phyloP scores from a whole-genome alignment of 768 basidiomycete genomes.

The Suillus bovinus region DNA sequence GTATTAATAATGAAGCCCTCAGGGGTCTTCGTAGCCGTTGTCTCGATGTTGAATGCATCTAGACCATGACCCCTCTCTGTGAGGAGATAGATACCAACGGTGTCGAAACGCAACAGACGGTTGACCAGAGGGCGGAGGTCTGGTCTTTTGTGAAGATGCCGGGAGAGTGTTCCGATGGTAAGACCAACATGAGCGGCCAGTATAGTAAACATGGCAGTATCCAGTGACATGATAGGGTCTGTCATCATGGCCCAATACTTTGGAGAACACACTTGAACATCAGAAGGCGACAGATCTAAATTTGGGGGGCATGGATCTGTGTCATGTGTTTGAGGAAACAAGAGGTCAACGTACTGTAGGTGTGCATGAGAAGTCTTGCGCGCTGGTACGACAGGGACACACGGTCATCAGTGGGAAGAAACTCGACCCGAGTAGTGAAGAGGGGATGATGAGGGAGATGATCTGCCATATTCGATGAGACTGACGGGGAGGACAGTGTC shows the following conservation, averaged over 20 bases:
- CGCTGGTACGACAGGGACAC: slow-evolving; percentile 51
- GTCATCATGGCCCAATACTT: slow-evolving; percentile 55
- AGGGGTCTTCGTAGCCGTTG: slow-evolving; percentile 52
- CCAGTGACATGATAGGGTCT: slow-evolving; percentile 51
- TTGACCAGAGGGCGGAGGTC: slow-evolving; percentile 51
- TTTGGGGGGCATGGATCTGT: neutral
- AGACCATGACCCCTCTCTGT: slow-evolving; percentile 60
- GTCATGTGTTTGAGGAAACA: neutral
- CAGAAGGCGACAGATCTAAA: slow-evolving; percentile 38
- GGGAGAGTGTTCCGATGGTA: slow-evolving; percentile 53
- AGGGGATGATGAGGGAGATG: slow-evolving; percentile 39
- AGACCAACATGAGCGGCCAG: slow-evolving; percentile 53
- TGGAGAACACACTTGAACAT: slow-evolving; percentile 49
- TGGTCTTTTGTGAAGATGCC: slow-evolving; percentile 47
- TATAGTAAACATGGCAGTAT: slow-evolving; percentile 55
- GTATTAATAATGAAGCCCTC: slow-evolving; percentile 57
- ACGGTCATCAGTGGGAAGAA: slow-evolving; percentile 46
- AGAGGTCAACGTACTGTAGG: slow-evolving; percentile 41
- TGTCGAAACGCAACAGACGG: slow-evolving; percentile 51
- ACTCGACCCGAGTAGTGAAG: slow-evolving; percentile 45
- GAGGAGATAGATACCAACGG: slow-evolving; percentile 52
- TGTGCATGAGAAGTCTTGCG: slow-evolving; percentile 48
- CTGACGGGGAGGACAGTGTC: slow-evolving; percentile 14
- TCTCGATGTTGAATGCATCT: slow-evolving; percentile 63
- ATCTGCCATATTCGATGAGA: slow-evolving; percentile 11